Percentiles rank a stretch among this genome's conserved stretches.
phyloP scores from a whole-genome alignment of 2,329 filamentous ascomycete genomes.

The Fusarium algeriense region DNA sequence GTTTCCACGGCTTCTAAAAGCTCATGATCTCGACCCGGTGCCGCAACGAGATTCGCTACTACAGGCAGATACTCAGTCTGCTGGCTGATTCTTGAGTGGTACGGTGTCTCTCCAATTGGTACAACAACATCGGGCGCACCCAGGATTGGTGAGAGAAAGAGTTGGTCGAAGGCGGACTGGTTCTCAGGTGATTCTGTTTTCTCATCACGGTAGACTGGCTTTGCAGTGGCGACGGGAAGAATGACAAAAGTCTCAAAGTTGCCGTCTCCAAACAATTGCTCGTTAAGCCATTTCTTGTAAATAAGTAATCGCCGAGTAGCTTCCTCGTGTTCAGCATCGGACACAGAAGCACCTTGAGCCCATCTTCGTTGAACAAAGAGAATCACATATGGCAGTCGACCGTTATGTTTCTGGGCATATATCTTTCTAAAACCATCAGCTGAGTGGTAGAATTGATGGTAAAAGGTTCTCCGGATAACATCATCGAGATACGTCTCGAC shows the following conservation, averaged over 20 bases:
- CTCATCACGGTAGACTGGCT: neutral
- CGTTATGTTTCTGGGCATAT: accelerated
- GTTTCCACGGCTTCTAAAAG: neutral
- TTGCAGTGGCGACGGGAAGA: neutral
- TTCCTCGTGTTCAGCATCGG: neutral
- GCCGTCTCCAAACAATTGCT: neutral
- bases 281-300: neutral
- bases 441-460: neutral
- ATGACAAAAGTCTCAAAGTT: neutral
- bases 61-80: neutral
- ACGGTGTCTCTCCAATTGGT: accelerated
- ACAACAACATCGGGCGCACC: neutral
- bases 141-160: neutral
- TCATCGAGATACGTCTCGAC: neutral
- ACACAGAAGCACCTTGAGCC: neutral
- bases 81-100: neutral
- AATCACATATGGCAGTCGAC: neutral
- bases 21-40: neutral
- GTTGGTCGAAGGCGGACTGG: neutral
- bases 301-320: neutral
- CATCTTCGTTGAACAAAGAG: neutral
- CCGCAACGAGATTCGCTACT: neutral
- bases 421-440: neutral
- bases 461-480: neutral
- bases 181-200: neutral